Evolutionary conservation across 2,329 filamentous ascomycete species (phyloP), one percentile per base, ranked within the genome.

Genomic region (Stachybotrys chartarum): DNA sequence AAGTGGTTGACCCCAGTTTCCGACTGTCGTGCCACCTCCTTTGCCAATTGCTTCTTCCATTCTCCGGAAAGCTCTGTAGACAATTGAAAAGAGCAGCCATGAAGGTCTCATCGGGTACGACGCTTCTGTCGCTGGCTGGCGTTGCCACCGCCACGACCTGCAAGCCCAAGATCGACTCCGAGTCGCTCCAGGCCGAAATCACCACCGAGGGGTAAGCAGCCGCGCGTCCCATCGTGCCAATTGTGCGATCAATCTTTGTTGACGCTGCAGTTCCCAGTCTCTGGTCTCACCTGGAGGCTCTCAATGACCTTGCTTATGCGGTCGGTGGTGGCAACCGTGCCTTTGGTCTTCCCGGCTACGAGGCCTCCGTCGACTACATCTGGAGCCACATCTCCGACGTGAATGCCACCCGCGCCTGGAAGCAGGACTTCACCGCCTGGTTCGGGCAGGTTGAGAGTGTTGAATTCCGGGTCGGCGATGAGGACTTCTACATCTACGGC

Each of bases 331-430:
- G 78, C 7, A 81, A 81, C 65, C 72, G 78, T 53, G 78, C 78
- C n/a, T 80, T 80, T 58, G 78, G 78, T 18, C 70, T 77, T 4
- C 75, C 77, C 1, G 78, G 78, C 6, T 80, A 76, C 60, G 71
- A 68, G 32, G 76, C 77, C 7, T 79, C 76, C 0, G 75, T 78
- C 31, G 73, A 79, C 52, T 80, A 77, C 60, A 71, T 81, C 59
- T 72, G 74, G 52, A 71, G 70, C n/a, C 70, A 72, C 35, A 69
- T 78, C 7, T 71, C 71, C 32, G 71, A 74, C n/a, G 68, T 73
- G 11, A 58, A 70, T 24, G 65, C 61, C 31, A 66, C 67, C 7
- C 66, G 65, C 30, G 67, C 66, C 30, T 80, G 76, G 74, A 74
- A 72, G 46, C 77, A 79, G 53, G 72, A 78, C 54, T 80, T 81